Percentiles rank a stretch among this genome's conserved stretches.
Evolutionary conservation across 306 rosid species (phyloP).

Genomic region (Ammopiptanthus mongolicus): DNA sequence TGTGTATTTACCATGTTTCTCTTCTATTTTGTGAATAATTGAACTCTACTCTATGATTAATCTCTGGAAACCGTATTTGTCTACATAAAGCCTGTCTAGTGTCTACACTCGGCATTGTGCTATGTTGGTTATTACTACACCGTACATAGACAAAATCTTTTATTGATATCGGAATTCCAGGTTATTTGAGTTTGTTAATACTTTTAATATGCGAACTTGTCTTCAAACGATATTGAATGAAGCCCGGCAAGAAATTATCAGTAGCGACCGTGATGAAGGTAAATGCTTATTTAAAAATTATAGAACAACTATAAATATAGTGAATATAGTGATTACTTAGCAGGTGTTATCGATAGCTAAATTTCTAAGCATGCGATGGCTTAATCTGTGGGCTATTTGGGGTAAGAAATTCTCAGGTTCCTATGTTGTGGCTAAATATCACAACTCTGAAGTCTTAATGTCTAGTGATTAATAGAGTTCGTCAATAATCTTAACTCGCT

Average conservation of each 20-base stretch:
- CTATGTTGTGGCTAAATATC: not conserved
- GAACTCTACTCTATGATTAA: constrained; percentile 39
- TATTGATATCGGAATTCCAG: not conserved
- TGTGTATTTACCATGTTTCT: constrained; percentile 23
- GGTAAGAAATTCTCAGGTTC: not conserved
- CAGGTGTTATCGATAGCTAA: not conserved
- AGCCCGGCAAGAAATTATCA: not conserved
- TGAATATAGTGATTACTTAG: not conserved
- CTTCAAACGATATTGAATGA: constrained; percentile 1
- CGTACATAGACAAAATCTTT: constrained; percentile 8
- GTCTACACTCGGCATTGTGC: constrained; percentile 34
- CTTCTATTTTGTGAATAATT: constrained; percentile 51
- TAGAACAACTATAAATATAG: not conserved
- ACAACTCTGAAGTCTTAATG: not conserved
- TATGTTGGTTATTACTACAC: constrained; percentile 34
- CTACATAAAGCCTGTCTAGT: constrained; percentile 49
- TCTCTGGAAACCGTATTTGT: constrained; percentile 39
- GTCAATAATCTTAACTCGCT: not conserved
- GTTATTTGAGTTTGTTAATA: constrained; percentile 11
- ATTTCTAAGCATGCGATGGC: not conserved
- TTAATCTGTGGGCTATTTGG: not conserved
- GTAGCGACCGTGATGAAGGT: not conserved
- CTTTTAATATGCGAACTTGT: not conserved
- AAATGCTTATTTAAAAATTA: not conserved
- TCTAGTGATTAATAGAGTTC: not conserved